A percentile compares a stretch with the other conserved stretches of the same genome.
These are phyloP conservation scores for Verticillium klebahnii DNA, from an alignment of 2,329 filamentous ascomycete genomes.

Conservation along the genomic window DNA sequence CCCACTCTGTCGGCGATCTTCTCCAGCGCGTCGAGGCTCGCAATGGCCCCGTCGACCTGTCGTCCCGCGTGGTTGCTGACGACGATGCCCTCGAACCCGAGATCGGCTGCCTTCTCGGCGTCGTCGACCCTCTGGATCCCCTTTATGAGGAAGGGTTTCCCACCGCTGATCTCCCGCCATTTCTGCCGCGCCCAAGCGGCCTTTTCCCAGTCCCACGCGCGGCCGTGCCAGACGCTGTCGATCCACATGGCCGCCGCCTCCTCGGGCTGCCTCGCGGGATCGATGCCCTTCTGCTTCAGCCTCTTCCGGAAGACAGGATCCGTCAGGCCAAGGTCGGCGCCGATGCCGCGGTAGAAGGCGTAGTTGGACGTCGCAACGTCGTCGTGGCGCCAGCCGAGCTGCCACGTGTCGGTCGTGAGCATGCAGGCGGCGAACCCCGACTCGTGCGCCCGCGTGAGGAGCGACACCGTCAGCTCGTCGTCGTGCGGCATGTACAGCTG, in stretches of 20 bases:
- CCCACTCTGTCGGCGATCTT: conserved; percentile 57
- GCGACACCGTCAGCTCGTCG: conserved; percentile 51
- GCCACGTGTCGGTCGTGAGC: conserved; percentile 60
- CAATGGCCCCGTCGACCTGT: conserved; percentile 38
- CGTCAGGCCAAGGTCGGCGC: conserved; percentile 51
- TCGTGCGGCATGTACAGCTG: conserved; percentile 63
- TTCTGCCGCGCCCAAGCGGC: conserved; percentile 55
- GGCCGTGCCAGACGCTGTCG: conserved; percentile 58
- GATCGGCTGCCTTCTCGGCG: conserved; percentile 39
- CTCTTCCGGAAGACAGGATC: conserved; percentile 56
- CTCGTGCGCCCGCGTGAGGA: conserved; percentile 50
- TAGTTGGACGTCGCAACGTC: conserved; percentile 54
- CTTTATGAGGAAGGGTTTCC: conserved; percentile 50
- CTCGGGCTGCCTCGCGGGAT: conserved; percentile 49
- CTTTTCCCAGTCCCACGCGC: conserved; percentile 59
- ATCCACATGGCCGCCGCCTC: conserved; percentile 58
- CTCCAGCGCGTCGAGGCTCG: conserved; percentile 50
- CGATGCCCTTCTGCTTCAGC: conserved; percentile 45
- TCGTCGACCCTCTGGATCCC: conserved; percentile 26
- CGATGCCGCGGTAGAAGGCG: conserved; percentile 57
- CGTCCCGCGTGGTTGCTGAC: conserved; percentile 59
- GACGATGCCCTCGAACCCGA: conserved; percentile 54
- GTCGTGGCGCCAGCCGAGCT: conserved; percentile 57
- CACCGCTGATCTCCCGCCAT: conserved; percentile 40
- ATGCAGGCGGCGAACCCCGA: conserved; percentile 54